These are phyloP conservation scores for Leccinum ochraceum DNA, from an alignment of 768 basidiomycete genomes.

Conservation along the genomic window DNA sequence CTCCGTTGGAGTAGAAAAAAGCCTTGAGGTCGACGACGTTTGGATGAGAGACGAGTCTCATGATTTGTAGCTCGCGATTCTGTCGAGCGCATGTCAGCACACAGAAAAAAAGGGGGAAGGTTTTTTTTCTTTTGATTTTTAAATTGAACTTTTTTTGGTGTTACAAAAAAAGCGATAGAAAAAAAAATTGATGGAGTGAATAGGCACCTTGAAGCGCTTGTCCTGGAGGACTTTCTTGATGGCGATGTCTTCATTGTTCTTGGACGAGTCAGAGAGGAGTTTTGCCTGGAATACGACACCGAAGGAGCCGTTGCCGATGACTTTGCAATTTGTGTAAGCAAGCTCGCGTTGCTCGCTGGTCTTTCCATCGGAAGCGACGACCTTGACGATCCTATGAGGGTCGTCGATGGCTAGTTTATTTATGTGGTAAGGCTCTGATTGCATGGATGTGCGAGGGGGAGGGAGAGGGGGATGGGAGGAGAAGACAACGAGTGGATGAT, in stretches of 20 bases:
- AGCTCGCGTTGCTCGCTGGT: constrained; percentile 84
- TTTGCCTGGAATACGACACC: constrained; percentile 98
- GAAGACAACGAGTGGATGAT: constrained; percentile 36
- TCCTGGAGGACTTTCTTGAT: constrained; percentile 99
- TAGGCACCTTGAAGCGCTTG: constrained; percentile 97
- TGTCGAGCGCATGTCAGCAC: constrained; percentile 36
- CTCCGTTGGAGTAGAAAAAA: constrained; percentile 99
- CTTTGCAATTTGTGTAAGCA: constrained; percentile 96
- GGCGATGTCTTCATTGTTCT: constrained; percentile 84
- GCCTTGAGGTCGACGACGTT: constrained; percentile 98
- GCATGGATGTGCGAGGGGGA: constrained; percentile 22
- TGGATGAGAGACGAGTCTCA: constrained; percentile 94
- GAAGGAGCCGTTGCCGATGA: constrained; percentile 98
- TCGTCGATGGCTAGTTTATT: constrained; percentile 78
- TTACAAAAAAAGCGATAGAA: constrained; percentile 8
- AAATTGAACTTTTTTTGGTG: not conserved
- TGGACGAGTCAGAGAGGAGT: constrained; percentile 63
- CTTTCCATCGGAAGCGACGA: constrained; percentile 95
- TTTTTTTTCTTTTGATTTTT: not conserved
- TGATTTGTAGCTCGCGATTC: constrained; percentile 99
- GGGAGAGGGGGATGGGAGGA: constrained; percentile 35
- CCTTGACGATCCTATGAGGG: constrained; percentile 94
- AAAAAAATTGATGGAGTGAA: constrained; percentile 7
- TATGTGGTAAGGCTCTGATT: constrained; percentile 27
- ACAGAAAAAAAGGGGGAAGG: not conserved